Conservation (phyloP, 1,284 basidiomycete genomes). For the Apiotrichum gracile region DNA sequence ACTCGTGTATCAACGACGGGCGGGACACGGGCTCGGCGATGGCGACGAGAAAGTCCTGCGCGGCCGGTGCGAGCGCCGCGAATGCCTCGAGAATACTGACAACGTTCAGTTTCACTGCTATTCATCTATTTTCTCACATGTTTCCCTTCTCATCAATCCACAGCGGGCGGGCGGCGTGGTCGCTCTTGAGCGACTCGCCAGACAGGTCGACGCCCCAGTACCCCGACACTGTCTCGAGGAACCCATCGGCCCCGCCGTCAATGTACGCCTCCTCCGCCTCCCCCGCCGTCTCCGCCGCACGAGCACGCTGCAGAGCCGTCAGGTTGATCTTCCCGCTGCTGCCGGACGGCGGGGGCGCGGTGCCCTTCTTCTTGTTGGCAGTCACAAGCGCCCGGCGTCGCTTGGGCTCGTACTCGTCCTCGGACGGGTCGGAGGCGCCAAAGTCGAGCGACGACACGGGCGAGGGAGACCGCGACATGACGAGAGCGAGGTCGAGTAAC, state of each 20-base stretch:
- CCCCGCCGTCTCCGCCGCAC: constrained; percentile 21
- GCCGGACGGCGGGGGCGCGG: background rate
- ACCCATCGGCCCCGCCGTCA: constrained; percentile 25
- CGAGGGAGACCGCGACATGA: constrained; percentile 39
- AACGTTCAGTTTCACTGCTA: background rate
- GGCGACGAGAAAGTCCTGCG: constrained; percentile 96
- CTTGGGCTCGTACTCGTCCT: constrained; percentile 32
- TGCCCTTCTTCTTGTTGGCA: background rate
- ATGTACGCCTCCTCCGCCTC: constrained; percentile 21
- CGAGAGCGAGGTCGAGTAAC: background rate
- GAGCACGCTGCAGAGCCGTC: constrained; percentile 25
- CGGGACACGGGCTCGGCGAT: constrained; percentile 99
- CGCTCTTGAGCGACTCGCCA: constrained; percentile 73
- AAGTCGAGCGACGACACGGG: constrained; percentile 45
- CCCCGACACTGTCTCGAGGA: constrained; percentile 30
- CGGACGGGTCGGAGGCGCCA: constrained; percentile 33
- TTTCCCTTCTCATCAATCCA: constrained; percentile 94
- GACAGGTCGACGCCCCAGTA: constrained; percentile 33
- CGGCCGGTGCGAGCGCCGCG: constrained; percentile 93
- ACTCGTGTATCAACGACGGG: constrained; percentile 97
- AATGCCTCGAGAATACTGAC: constrained; percentile 80
- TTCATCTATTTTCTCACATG: constrained; percentile 52
- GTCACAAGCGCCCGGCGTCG: constrained; percentile 11
- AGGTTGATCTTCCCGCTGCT: constrained; percentile 36
- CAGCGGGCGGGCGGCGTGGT: constrained; percentile 81